Evolutionary conservation across 345 rosid genomes (phyloP), one percentile per base, ranked within the genome.

Genomic region (Bruguiera sexangula): DNA sequence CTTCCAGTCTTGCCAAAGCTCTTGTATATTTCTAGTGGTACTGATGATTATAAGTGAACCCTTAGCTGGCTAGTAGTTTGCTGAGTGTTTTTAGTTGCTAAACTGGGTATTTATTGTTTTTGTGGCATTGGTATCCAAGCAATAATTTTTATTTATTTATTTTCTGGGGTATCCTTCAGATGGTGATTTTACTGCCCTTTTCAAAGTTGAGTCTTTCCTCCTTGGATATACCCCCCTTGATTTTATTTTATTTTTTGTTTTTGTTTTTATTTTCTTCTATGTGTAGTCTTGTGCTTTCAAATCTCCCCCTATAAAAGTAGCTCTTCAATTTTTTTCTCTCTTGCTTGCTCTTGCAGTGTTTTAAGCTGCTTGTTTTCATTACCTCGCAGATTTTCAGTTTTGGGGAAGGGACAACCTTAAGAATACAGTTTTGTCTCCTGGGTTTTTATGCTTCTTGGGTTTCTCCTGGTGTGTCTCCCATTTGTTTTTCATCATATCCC

Each of bases 151-250:
- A 60, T 83, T 82, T 77, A 34, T 34, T 34, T 34, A 34, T 57
- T 63, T 21, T 3, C 66, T 72, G 73, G 77, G 66, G 13, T 2
- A 11, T 70, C 61, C 66, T 79, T 63, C 53, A 62, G 92, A 87
- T 82, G 78, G 86, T 84, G 89, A 89, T 85, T 88, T 85, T 83
- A 87, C 91, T 90, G 84, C 88, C 81, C 86, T 80, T 92, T 85
- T 87, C 93, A 85, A 88, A 81, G 97, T 88, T 87, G 81, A 77
- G 75, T 73, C 66, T 62, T 78, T 72, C 72, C 72, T 83, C 76
- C 71, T 68, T 78, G 16, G 50, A 43, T 43, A 11, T 43, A 43
- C 48, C 15, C 48, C 11, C 48, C 16, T 43, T 0, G 36, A 24
- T 24, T 24, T 24, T 24, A 24, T 24, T 24, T 24, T 24, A 24